Evolutionary conservation across 768 basidiomycete genomes (phyloP).

Genomic region (Amanita rimosa): DNA sequence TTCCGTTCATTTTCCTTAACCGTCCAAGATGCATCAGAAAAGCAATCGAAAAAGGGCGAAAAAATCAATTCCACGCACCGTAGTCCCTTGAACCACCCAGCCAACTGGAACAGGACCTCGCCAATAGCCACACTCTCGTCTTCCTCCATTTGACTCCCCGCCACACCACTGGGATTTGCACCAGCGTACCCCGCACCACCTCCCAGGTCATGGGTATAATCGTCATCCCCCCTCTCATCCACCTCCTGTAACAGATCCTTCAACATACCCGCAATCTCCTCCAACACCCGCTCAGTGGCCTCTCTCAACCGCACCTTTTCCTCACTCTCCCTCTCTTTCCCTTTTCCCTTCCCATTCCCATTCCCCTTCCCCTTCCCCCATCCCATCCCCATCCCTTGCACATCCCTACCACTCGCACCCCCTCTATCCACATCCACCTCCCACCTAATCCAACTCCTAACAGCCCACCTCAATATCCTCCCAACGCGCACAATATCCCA

Average conservation of each 20-base stretch:
- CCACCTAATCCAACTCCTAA: constrained; percentile 48
- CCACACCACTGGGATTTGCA: constrained; percentile 48
- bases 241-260: constrained; percentile 68
- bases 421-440: constrained; percentile 16
- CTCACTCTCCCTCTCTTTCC: neutral
- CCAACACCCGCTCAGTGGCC: constrained; percentile 45
- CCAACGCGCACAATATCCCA: constrained; percentile 60
- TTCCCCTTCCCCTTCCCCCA: neutral
- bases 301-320: constrained; percentile 8
- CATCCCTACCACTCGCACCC: constrained; percentile 16
- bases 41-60: neutral
- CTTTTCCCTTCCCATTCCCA: constrained; percentile 7
- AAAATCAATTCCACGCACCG: constrained; percentile 29
- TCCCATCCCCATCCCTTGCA: constrained; percentile 10
- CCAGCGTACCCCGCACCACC: constrained; percentile 55
- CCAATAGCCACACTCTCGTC: constrained; percentile 61
- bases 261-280: constrained; percentile 58
- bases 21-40: neutral
- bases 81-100: constrained; percentile 42
- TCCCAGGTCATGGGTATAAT: constrained; percentile 53
- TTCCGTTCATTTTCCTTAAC: constrained; percentile 20
- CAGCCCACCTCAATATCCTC: constrained; percentile 38
- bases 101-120: constrained; percentile 46
- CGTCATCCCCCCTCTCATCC: constrained; percentile 53
- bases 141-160: constrained; percentile 48